These are phyloP conservation scores for Eremomyces bilateralis DNA, from an alignment of 495 filamentous ascomycete genomes.

Conservation along the genomic window DNA sequence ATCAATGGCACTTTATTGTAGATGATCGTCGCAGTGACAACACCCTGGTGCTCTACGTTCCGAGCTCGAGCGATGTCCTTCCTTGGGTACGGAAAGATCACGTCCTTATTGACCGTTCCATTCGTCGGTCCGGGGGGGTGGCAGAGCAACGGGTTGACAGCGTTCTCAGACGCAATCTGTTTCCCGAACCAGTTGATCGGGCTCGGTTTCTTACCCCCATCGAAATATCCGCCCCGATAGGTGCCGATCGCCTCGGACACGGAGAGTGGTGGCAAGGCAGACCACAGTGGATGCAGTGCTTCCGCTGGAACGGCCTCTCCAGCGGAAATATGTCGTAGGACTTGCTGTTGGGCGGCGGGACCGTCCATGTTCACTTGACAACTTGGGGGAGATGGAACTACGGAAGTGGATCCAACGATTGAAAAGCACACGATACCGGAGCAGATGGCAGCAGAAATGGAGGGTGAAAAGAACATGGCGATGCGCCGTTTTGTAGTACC, in stretches of 20 bases:
- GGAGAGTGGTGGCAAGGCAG: not conserved
- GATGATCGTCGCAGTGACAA: not conserved
- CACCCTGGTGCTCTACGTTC: not conserved
- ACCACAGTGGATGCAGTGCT: not conserved
- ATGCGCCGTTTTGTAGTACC: too few species aligned
- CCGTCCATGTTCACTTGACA: too few species aligned
- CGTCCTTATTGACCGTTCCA: not conserved
- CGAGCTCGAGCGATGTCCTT: not conserved
- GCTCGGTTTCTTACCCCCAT: not conserved
- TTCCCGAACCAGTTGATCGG: not conserved
- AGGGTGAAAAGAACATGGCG: too few species aligned
- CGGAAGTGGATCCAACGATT: too few species aligned
- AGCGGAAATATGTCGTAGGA: not conserved
- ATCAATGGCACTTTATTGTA: not conserved
- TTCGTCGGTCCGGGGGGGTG: not conserved
- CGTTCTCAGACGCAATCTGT: not conserved
- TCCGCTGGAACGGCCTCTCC: not conserved
- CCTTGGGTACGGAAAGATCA: not conserved
- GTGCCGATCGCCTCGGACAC: not conserved
- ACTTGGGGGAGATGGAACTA: too few species aligned
- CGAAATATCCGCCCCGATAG: not conserved
- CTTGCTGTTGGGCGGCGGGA: not conserved
- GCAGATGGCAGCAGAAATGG: too few species aligned
- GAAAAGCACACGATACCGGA: too few species aligned
- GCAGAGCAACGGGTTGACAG: not conserved